phyloP scores from a whole-genome alignment of 1,284 basidiomycete genomes.

The Omphalotus olearius region DNA sequence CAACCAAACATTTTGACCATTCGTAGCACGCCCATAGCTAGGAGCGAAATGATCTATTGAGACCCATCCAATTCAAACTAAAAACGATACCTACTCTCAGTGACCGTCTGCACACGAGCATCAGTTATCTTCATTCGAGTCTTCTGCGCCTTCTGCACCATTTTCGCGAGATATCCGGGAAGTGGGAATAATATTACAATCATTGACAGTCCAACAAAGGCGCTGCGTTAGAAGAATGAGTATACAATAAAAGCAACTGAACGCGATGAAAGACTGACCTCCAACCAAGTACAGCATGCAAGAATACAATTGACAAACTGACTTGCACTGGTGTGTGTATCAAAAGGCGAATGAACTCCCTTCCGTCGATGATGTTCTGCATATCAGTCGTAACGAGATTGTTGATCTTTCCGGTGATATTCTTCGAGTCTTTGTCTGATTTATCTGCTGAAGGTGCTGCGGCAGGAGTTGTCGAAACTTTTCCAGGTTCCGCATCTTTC shows the following conservation, averaged over 20 bases:
- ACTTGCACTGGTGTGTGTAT: slow-evolving; percentile 23
- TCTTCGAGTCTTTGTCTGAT: slow-evolving; percentile 12
- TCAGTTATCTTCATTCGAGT: slow-evolving; percentile 21
- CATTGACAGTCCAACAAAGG: slow-evolving; percentile 47
- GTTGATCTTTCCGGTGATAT: slow-evolving; percentile 38
- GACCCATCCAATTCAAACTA: not conserved
- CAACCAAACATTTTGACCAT: slow-evolving; percentile 75
- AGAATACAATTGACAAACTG: slow-evolving; percentile 35
- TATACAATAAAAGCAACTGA: not conserved
- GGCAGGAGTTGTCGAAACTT: not conserved
- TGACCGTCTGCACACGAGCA: slow-evolving; percentile 19
- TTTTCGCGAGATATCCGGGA: slow-evolving; percentile 30
- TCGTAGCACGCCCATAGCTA: slow-evolving; percentile 46
- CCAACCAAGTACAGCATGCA: slow-evolving; percentile 47
- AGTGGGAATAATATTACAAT: slow-evolving; percentile 49
- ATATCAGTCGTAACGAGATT: slow-evolving; percentile 28
- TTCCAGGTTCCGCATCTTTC: slow-evolving; percentile 8
- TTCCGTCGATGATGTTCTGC: slow-evolving; percentile 18
- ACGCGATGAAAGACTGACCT: slow-evolving; percentile 20
- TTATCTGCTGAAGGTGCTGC: not conserved
- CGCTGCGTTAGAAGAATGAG: slow-evolving; percentile 22
- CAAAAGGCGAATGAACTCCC: slow-evolving; percentile 19
- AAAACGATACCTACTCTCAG: slow-evolving; percentile 32
- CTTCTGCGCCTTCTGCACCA: slow-evolving; percentile 18
- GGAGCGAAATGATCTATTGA: not conserved